Evolutionary conservation across 345 rosid genomes (phyloP).

Genomic region (Rhizophora apiculata): DNA sequence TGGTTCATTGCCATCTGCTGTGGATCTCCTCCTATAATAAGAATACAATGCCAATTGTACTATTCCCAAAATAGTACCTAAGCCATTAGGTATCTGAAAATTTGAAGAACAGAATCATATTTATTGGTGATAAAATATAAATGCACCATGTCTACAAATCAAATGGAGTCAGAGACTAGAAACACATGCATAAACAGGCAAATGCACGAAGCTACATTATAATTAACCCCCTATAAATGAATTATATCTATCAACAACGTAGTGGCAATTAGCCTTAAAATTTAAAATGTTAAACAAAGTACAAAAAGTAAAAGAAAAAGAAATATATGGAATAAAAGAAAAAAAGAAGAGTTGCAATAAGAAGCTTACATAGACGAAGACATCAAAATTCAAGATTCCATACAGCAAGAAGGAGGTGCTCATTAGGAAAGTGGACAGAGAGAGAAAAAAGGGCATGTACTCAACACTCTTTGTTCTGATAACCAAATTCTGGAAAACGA

Average conservation of each 20-base stretch:
- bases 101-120: conserved; percentile 13
- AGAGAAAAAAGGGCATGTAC: conserved; percentile 88
- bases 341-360: not conserved
- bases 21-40: conserved; percentile 40
- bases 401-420: conserved; percentile 65
- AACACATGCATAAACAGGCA: no score
- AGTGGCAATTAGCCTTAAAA: no score
- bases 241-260: not conserved
- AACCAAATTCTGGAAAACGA: conserved; percentile 64
- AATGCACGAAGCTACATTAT: no score
- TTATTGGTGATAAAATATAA: not conserved
- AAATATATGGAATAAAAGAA: not conserved
- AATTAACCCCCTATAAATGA: not conserved
- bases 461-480: conserved; percentile 75
- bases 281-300: no score
- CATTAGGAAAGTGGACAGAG: conserved; percentile 86
- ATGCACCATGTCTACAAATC: not conserved
- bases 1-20: conserved; percentile 46
- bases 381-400: conserved; percentile 62
- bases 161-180: not conserved
- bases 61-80: conserved; percentile 72
- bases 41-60: conserved; percentile 62
- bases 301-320: not conserved
- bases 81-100: conserved; percentile 78
- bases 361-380: conserved; percentile 63